A percentile compares a stretch with the other conserved stretches of the same genome.
These are phyloP conservation scores for Fusarium buharicum DNA, from an alignment of 2,329 filamentous ascomycete species.

Conservation along the genomic window DNA sequence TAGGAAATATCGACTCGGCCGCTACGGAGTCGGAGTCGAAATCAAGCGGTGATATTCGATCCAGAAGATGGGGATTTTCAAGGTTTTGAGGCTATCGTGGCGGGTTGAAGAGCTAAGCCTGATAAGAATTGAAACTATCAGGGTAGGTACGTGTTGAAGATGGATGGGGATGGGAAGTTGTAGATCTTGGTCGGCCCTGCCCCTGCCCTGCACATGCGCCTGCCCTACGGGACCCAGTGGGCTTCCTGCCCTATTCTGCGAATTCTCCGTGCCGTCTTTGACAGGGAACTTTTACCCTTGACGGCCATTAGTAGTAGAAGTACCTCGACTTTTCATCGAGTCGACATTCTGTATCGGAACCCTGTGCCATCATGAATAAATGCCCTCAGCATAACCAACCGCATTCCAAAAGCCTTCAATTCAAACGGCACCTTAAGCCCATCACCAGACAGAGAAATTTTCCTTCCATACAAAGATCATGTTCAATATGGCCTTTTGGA, in stretches of 20 bases:
- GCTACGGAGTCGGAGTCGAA: too few relatives aligned
- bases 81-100: slow-evolving; percentile 19
- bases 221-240: neutral
- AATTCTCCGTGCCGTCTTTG: neutral
- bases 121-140: neutral
- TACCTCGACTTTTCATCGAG: too few relatives aligned
- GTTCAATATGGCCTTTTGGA: neutral
- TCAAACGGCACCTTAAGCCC: neutral
- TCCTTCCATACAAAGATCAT: too few relatives aligned
- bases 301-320: too few relatives aligned
- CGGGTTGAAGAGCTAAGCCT: slow-evolving; percentile 7
- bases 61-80: slow-evolving; percentile 14
- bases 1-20: slow-evolving; percentile 11
- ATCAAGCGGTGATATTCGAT: neutral
- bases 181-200: slow-evolving; percentile 1
- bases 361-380: too few relatives aligned
- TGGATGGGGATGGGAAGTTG: slow-evolving; percentile 6
- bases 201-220: too few relatives aligned
- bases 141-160: too few relatives aligned
- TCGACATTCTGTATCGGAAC: neutral
- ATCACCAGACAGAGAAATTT: too few relatives aligned
- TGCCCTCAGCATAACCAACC: too few relatives aligned
- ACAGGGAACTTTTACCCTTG: neutral
- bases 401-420: neutral
- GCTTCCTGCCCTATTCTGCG: neutral